Conservation (phyloP, 345 rosid genomes). For the Clarkia xantiana region DNA sequence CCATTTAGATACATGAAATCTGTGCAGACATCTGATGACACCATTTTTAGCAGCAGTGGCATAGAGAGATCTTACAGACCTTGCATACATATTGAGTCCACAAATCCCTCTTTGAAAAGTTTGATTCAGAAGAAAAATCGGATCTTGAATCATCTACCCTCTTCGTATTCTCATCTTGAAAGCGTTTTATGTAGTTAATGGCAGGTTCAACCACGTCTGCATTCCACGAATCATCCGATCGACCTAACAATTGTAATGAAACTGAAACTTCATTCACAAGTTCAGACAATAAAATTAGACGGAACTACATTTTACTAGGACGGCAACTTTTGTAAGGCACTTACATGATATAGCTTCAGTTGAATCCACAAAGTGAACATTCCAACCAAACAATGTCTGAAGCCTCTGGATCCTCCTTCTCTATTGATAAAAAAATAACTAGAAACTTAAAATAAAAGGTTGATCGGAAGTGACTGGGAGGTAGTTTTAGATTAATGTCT, state of each 20-base stretch:
- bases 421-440: slow-evolving; percentile 22
- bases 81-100: slow-evolving; percentile 80
- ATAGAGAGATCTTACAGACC: slow-evolving; percentile 19
- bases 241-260: slow-evolving; percentile 25
- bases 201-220: slow-evolving; percentile 54
- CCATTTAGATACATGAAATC: too few species aligned
- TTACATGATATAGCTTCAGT: slow-evolving; percentile 57
- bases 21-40: too few species aligned
- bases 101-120: slow-evolving; percentile 38
- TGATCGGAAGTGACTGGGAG: too few species aligned
- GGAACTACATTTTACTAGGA: background rate
- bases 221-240: slow-evolving; percentile 58
- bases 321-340: background rate
- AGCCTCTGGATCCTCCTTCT: slow-evolving; percentile 60
- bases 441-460: background rate
- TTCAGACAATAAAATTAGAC: background rate
- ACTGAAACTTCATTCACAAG: background rate
- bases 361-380: slow-evolving; percentile 51
- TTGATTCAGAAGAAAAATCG: slow-evolving; percentile 2
- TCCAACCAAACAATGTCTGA: slow-evolving; percentile 67
- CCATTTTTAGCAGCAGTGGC: too few species aligned
- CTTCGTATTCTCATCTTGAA: slow-evolving; percentile 23
- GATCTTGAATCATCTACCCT: slow-evolving; percentile 6
- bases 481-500: too few species aligned
- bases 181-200: slow-evolving; percentile 25